These are phyloP conservation scores for Colletotrichum ledebouriae DNA, from an alignment of 2,329 filamentous ascomycete genomes.

Conservation along the genomic window DNA sequence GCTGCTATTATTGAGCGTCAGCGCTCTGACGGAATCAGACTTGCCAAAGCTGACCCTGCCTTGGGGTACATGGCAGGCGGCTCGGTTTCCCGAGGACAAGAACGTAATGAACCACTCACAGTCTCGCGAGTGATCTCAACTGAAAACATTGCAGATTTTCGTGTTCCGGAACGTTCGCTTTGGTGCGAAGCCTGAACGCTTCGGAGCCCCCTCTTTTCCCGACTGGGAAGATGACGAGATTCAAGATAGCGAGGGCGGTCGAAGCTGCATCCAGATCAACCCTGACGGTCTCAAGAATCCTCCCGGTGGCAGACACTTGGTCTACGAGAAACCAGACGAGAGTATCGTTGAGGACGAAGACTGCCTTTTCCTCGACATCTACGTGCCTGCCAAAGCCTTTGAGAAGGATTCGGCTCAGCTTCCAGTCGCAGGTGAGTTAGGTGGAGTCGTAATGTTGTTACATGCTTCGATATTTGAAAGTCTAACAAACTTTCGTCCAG, in stretches of 20 bases:
- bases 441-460: too few species aligned
- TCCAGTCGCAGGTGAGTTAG: constrained; percentile 52
- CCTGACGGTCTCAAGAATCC: constrained; percentile 4
- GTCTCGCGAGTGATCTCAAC: too few species aligned
- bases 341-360: constrained; percentile 52
- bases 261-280: constrained; percentile 21
- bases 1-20: background rate
- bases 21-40: background rate
- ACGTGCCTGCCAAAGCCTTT: constrained; percentile 59
- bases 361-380: constrained; percentile 65
- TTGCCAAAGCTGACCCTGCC: constrained; percentile 7
- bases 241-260: constrained; percentile 3
- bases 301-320: background rate
- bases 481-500: constrained; percentile 22
- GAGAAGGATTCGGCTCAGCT: constrained; percentile 52
- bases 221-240: constrained; percentile 18
- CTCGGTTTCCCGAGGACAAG: constrained; percentile 4
- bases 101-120: background rate
- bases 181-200: constrained; percentile 19
- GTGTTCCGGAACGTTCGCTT: constrained; percentile 3
- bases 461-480: too few species aligned
- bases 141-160: too few species aligned
- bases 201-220: constrained; percentile 8
- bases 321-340: constrained; percentile 1
- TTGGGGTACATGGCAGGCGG: constrained; percentile 11